Evolutionary conservation across 306 rosid species (phyloP).

Genomic region (Senna siamea): DNA sequence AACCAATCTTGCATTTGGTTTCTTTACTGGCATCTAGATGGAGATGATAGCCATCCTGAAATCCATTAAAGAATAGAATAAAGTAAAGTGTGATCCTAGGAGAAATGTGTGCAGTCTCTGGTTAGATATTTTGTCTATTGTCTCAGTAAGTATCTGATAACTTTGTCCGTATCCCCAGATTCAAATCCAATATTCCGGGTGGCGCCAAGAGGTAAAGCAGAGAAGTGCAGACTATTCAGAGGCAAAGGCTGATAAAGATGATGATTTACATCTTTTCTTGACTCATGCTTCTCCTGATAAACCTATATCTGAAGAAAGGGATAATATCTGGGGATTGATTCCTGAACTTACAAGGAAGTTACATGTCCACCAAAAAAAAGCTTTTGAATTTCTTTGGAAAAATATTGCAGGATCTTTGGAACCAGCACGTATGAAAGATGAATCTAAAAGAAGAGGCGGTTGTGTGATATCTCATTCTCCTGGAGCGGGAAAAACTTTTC

Average conservation of each 20-base stretch:
- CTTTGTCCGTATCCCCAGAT: constrained; percentile 50
- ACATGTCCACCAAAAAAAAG: constrained; percentile 84
- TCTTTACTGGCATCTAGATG: constrained; percentile 17
- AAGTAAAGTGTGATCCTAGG: constrained; percentile 21
- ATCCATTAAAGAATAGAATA: constrained; percentile 17
- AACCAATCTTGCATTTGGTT: not conserved
- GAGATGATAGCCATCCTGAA: not conserved
- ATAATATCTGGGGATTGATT: constrained; percentile 68
- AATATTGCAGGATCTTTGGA: constrained; percentile 79
- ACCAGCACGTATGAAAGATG: constrained; percentile 57
- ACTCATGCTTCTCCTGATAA: constrained; percentile 40
- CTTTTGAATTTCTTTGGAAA: constrained; percentile 88
- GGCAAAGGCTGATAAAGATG: constrained; percentile 50
- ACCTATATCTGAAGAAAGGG: constrained; percentile 56
- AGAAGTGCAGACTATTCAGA: constrained; percentile 46
- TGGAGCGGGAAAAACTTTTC: constrained; percentile 96
- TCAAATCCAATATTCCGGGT: constrained; percentile 55
- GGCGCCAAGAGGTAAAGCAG: constrained; percentile 61
- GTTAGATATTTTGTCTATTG: constrained; percentile 11
- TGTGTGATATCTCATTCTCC: constrained; percentile 97
- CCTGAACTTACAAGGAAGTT: constrained; percentile 48
- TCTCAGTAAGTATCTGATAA: constrained; percentile 30
- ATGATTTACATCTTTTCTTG: constrained; percentile 47
- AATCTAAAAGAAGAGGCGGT: constrained; percentile 70
- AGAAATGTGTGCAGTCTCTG: constrained; percentile 10